Evolutionary conservation across 2,329 filamentous ascomycete genomes (phyloP), one percentile per base, ranked within the genome.

Genomic region (Malbranchea cinnamomea): DNA sequence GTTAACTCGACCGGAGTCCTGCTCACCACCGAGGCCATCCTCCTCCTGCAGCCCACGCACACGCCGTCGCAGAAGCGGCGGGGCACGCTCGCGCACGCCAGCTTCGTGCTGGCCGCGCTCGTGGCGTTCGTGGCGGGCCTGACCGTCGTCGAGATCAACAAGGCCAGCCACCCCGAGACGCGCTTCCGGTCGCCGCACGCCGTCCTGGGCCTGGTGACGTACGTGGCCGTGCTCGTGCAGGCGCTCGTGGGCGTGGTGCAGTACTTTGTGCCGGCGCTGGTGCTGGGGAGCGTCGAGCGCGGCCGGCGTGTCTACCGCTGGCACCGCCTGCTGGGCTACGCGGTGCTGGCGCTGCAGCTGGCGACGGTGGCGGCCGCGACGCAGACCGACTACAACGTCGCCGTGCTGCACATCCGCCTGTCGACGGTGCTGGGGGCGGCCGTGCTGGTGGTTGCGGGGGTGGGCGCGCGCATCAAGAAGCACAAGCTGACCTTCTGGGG

Each of bases 251-350:
- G 89, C 10, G 70, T 91, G 38, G 78, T 81, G 18, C 81, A 89
- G 59, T 94, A 78, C 62, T 82, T 73, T 35, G 61, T 70, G 2
- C 85, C 85, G 0, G 48, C 49, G 1, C 25, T 36, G 9, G 45
- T 92, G 1, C 91, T 87, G 44, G 85, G 85, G 4, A 74, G 81
- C 33, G 73, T 77, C 38, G 74, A 81, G 15, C 74, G 73, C 3
- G 87, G 84, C 12, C 91, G 85, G 65, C 64, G 64, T 14, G 53
- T 93, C 23, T 95, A 87, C 66, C 94, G 92, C 57, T 93, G 85
- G 46, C 89, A 95, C 53, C 72, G 87, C 17, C 57, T 68, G 31
- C 67, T 65, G 13, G 89, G 87, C 2, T 95, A 98, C 49, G 41
- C 72, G 5, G 59, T 85, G 35, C 57, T 87, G 31, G 47, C 76